Conservation (phyloP, 1,139 yeast species). For the Debaryomycetaceae sp. region DNA sequence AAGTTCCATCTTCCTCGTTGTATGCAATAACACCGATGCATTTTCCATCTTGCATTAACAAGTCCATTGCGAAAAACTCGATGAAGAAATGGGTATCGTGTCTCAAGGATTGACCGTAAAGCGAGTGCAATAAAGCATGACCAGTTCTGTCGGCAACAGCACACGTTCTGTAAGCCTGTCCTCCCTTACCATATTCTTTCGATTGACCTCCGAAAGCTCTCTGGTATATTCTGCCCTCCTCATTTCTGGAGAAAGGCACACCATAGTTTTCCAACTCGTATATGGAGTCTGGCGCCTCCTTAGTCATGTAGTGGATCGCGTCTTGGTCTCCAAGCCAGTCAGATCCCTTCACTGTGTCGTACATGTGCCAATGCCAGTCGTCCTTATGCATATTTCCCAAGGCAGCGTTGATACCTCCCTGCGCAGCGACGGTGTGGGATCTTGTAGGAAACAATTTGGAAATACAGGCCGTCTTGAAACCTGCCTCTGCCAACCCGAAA, state of each 20-base stretch:
- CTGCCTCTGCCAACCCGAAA: slow-evolving; percentile 94
- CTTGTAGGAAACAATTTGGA: slow-evolving; percentile 97
- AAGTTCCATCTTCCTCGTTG: slow-evolving; percentile 98
- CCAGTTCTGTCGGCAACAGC: slow-evolving; percentile 99
- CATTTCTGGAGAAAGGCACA: slow-evolving; percentile 96
- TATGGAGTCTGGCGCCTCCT: slow-evolving; percentile 94
- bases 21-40: slow-evolving; percentile 97
- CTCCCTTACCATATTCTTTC: slow-evolving; percentile 94
- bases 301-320: slow-evolving; percentile 98
- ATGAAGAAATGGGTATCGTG: slow-evolving; percentile 97
- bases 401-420: slow-evolving; percentile 99
- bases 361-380: slow-evolving; percentile 99
- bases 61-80: slow-evolving; percentile 94
- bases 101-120: slow-evolving; percentile 94
- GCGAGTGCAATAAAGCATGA: slow-evolving; percentile 91
- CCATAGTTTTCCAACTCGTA: slow-evolving; percentile 98
- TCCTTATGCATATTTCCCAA: slow-evolving; percentile 96
- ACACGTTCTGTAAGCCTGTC: slow-evolving; percentile 98
- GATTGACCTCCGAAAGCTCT: slow-evolving; percentile 99
- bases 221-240: slow-evolving; percentile 95
- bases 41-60: slow-evolving; percentile 92
- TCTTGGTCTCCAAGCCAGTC: slow-evolving; percentile 99
- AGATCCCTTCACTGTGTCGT: slow-evolving; percentile 99
- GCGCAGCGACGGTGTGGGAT: slow-evolving; percentile 98
- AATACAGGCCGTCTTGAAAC: slow-evolving; percentile 96